These are phyloP conservation scores for Alternaria sp. DNA, from an alignment of 2,329 filamentous ascomycete genomes.

Conservation along the genomic window DNA sequence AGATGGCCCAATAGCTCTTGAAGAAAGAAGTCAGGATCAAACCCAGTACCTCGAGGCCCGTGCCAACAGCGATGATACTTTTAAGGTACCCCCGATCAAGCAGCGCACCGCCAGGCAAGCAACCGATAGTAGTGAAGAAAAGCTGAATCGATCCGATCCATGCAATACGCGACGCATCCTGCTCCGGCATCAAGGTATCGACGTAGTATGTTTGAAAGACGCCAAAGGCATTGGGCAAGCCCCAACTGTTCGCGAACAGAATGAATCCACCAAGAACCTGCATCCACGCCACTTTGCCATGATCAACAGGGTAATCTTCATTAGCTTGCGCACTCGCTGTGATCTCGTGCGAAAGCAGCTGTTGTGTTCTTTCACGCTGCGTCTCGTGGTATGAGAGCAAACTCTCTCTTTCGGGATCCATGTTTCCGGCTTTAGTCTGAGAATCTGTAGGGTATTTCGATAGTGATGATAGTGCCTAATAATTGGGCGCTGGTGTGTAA, in stretches of 20 bases:
- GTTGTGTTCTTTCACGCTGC: conserved; percentile 5
- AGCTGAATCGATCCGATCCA: conserved; percentile 48
- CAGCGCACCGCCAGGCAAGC: conserved; percentile 36
- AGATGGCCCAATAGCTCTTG: conserved; percentile 26
- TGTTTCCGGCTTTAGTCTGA: background rate
- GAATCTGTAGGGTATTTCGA: background rate
- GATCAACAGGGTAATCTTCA: conserved; percentile 24
- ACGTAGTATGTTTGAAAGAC: conserved; percentile 45
- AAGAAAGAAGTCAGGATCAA: conserved; percentile 27
- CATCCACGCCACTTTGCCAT: conserved; percentile 50
- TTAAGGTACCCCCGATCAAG: conserved; percentile 42
- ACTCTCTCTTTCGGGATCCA: conserved; percentile 15
- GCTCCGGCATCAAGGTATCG: conserved; percentile 14
- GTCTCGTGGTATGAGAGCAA: conserved; percentile 11
- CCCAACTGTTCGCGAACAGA: conserved; percentile 50
- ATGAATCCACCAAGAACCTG: conserved; percentile 53
- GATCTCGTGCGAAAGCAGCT: conserved; percentile 14
- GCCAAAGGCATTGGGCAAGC: conserved; percentile 39
- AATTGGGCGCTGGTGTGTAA: background rate
- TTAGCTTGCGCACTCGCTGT: conserved; percentile 13
- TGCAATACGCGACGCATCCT: conserved; percentile 33
- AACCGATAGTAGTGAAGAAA: conserved; percentile 42
- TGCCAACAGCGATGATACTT: conserved; percentile 38
- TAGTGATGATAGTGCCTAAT: background rate
- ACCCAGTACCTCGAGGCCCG: conserved; percentile 30